These are phyloP conservation scores for Cryphonectria nitschkei DNA, from an alignment of 2,329 filamentous ascomycete species.

Conservation along the genomic window DNA sequence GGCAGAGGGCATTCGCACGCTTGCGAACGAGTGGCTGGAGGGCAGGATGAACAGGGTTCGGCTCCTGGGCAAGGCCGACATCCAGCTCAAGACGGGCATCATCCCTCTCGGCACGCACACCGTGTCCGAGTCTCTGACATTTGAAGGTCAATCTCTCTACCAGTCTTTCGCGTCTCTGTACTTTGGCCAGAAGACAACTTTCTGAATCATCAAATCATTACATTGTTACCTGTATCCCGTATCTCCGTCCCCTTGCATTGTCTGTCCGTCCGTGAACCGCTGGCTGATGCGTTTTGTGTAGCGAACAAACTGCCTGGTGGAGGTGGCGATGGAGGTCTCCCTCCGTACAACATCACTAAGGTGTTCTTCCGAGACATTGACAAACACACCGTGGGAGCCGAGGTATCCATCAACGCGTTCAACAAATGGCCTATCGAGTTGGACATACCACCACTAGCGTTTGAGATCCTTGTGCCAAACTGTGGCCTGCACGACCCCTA, in stretches of 20 bases:
- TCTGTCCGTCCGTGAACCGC: constrained; percentile 31
- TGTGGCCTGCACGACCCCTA: constrained; percentile 73
- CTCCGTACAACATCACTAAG: constrained; percentile 79
- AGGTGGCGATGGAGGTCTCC: constrained; percentile 65
- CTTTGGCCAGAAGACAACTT: constrained; percentile 60
- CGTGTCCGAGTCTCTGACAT: constrained; percentile 73
- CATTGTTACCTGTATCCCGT: constrained; percentile 5
- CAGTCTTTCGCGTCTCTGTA: constrained; percentile 64
- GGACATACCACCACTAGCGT: constrained; percentile 76
- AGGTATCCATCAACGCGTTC: constrained; percentile 71
- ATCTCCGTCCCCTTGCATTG: constrained; percentile 28
- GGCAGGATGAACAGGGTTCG: constrained; percentile 73
- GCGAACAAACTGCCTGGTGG: constrained; percentile 52
- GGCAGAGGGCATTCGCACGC: constrained; percentile 72
- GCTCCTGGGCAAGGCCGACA: constrained; percentile 72
- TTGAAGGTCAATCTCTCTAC: constrained; percentile 82
- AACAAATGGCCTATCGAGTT: constrained; percentile 82
- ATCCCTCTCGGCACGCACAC: constrained; percentile 77
- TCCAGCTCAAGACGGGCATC: constrained; percentile 78
- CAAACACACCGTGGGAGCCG: constrained; percentile 73
- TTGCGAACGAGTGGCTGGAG: constrained; percentile 88
- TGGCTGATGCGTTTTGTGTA: constrained; percentile 50
- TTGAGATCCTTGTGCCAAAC: constrained; percentile 83
- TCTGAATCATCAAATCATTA: constrained; percentile 34
- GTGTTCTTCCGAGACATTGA: constrained; percentile 78